Evolutionary conservation across 148 eudicot species (phyloP).

Genomic region (Silene uniflora): DNA sequence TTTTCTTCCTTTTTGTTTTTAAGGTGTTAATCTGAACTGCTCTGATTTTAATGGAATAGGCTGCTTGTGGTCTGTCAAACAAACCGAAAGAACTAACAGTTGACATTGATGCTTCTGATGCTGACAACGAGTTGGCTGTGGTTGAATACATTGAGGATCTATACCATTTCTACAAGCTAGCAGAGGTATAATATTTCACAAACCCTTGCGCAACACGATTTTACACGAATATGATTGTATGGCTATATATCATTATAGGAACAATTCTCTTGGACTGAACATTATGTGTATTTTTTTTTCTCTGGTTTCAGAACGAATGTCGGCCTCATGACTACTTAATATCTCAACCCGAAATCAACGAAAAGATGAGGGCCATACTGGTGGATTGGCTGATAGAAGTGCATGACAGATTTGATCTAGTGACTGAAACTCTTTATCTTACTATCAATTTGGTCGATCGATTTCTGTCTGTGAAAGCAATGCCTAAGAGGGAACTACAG

Average conservation of each 20-base stretch:
- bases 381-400: slow-evolving; percentile 86
- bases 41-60: slow-evolving; percentile 27
- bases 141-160: slow-evolving; percentile 87
- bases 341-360: slow-evolving; percentile 56
- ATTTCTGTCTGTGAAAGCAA: slow-evolving; percentile 44
- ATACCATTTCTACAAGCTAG: slow-evolving; percentile 62
- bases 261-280: background rate
- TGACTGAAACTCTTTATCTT: slow-evolving; percentile 77
- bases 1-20: background rate
- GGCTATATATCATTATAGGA: no score
- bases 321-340: slow-evolving; percentile 56
- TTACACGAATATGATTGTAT: no score
- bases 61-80: slow-evolving; percentile 57
- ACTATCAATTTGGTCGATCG: slow-evolving; percentile 67
- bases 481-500: slow-evolving; percentile 67
- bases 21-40: background rate
- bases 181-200: slow-evolving; percentile 39
- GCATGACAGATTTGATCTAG: slow-evolving; percentile 64
- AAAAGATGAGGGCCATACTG: slow-evolving; percentile 68
- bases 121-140: slow-evolving; percentile 67
- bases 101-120: slow-evolving; percentile 73
- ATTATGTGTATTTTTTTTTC: background rate
- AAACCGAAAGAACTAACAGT: slow-evolving; percentile 42
- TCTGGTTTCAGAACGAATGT: slow-evolving; percentile 37
- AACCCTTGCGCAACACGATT: background rate